Evolutionary conservation across 345 rosid species (phyloP).

Genomic region (Angophora floribunda): DNA sequence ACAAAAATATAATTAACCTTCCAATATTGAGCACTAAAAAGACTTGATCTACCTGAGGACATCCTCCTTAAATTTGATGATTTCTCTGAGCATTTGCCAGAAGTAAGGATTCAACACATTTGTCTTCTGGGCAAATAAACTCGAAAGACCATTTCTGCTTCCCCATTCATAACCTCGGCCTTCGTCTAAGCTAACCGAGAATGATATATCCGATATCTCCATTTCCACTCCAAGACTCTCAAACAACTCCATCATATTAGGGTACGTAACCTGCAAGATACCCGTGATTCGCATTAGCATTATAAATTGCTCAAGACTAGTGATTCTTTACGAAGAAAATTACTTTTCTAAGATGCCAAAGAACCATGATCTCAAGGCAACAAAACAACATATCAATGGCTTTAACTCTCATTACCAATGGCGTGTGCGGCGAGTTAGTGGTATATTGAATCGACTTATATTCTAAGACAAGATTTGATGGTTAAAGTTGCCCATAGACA

Average conservation of each 20-base stretch:
- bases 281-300: not conserved
- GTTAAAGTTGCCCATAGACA: not conserved
- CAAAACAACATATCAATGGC: not conserved
- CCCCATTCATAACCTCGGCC: slow-evolving; percentile 90
- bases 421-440: not conserved
- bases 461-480: not conserved
- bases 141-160: slow-evolving; percentile 56
- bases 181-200: slow-evolving; percentile 50
- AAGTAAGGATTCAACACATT: slow-evolving; percentile 54
- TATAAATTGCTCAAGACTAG: not conserved
- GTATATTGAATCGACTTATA: not conserved
- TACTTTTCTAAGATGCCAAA: not conserved
- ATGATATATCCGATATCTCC: not conserved
- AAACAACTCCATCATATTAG: not conserved
- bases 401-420: not conserved
- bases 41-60: slow-evolving; percentile 25
- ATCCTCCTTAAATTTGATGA: slow-evolving; percentile 54
- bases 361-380: not conserved
- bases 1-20: not conserved
- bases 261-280: slow-evolving; percentile 59
- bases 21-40: not conserved
- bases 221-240: not conserved
- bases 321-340: not conserved
- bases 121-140: slow-evolving; percentile 70
- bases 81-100: slow-evolving; percentile 79